phyloP scores from a whole-genome alignment of 768 basidiomycete genomes.

The Psilocybe tampanensis region DNA sequence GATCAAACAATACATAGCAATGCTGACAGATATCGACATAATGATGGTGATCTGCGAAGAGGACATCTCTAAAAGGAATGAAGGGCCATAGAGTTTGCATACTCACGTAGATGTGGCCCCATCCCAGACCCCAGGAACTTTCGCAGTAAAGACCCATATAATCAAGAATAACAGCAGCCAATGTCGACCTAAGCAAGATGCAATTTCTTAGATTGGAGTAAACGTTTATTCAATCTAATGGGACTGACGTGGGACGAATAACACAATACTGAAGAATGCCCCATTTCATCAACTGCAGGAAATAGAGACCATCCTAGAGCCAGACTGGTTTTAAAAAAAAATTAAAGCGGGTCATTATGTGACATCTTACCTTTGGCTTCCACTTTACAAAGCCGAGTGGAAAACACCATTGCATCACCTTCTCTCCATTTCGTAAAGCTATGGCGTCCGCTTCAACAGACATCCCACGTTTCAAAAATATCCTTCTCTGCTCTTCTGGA shows the following conservation, averaged over 20 bases:
- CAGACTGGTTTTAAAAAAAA: constrained; percentile 5
- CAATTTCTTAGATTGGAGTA: neutral
- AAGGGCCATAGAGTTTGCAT: neutral
- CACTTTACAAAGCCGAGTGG: constrained; percentile 64
- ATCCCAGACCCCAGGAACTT: constrained; percentile 65
- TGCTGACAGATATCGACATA: constrained; percentile 69
- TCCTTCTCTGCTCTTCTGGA: constrained; percentile 57
- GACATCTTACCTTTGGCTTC: constrained; percentile 57
- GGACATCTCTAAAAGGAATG: neutral
- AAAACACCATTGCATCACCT: constrained; percentile 65
- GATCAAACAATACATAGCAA: constrained; percentile 79
- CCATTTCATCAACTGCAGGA: constrained; percentile 78
- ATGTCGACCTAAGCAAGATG: constrained; percentile 46
- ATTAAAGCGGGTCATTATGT: neutral
- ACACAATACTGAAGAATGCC: constrained; percentile 75
- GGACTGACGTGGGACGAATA: constrained; percentile 54
- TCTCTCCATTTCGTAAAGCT: constrained; percentile 42
- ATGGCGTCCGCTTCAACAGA: constrained; percentile 55
- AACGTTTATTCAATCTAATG: neutral
- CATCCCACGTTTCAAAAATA: constrained; percentile 60
- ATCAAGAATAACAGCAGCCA: constrained; percentile 63
- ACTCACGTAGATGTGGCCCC: constrained; percentile 70
- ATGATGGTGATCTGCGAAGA: constrained; percentile 52
- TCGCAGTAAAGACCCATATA: constrained; percentile 74
- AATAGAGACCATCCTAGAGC: constrained; percentile 62